Evolutionary conservation across 371 early-diverging fungal species (phyloP).

Genomic region (Apophysomyces sp.): DNA sequence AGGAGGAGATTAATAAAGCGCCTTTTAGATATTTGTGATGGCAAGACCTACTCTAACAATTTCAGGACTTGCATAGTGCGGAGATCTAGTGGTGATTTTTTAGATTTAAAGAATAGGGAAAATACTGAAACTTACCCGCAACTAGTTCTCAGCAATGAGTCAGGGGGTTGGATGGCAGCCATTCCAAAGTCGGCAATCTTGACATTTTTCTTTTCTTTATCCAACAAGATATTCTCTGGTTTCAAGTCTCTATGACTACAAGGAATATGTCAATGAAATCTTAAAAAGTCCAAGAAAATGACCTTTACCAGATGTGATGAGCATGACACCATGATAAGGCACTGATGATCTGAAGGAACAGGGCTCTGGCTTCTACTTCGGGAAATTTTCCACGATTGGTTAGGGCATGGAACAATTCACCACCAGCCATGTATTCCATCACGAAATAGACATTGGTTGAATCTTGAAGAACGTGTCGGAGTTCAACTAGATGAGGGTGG

Average conservation of each 20-base stretch:
- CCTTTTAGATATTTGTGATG: neutral
- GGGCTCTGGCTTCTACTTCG: constrained; percentile 82
- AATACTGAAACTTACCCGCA: constrained; percentile 58
- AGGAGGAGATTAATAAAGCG: neutral
- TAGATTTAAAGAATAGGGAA: neutral
- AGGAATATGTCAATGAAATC: neutral
- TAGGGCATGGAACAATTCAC: constrained; percentile 92
- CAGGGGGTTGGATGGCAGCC: constrained; percentile 69
- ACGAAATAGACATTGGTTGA: constrained; percentile 76
- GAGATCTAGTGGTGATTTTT: constrained; percentile 16
- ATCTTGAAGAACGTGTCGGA: constrained; percentile 84
- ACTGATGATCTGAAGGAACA: constrained; percentile 91
- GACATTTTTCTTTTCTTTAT: constrained; percentile 63
- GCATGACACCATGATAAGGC: constrained; percentile 93
- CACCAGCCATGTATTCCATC: constrained; percentile 95
- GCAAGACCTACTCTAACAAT: constrained; percentile 25
- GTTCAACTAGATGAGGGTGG: constrained; percentile 85
- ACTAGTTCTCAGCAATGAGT: constrained; percentile 68
- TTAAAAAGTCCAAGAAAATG: neutral
- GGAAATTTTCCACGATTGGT: constrained; percentile 79
- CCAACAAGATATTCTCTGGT: constrained; percentile 74
- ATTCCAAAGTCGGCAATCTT: constrained; percentile 88
- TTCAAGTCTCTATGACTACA: constrained; percentile 62
- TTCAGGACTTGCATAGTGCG: constrained; percentile 43
- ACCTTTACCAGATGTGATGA: constrained; percentile 79